Evolutionary conservation across 2,329 filamentous ascomycete genomes (phyloP).

Genomic region (Colletotrichum sidae): DNA sequence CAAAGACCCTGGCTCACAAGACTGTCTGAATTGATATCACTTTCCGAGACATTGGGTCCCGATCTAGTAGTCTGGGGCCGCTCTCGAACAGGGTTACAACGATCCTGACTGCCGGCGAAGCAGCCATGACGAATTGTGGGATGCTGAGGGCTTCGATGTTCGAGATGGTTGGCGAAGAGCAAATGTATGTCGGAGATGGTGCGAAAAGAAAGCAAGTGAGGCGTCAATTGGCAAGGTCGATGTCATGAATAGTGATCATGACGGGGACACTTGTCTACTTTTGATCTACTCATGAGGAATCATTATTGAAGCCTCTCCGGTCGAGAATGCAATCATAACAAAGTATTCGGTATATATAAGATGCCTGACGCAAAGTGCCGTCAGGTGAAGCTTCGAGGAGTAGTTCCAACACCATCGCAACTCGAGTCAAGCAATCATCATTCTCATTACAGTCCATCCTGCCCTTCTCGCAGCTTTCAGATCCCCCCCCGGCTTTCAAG

Average conservation of each 20-base stretch:
- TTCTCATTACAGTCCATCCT: too few species aligned
- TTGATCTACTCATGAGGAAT: not conserved
- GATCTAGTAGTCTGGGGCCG: constrained; percentile 1
- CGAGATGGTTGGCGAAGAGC: constrained; percentile 33
- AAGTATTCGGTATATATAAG: constrained; percentile 23
- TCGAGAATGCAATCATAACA: not conserved
- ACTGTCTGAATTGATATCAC: constrained; percentile 19
- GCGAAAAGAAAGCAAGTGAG: constrained; percentile 35
- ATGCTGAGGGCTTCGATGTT: constrained; percentile 8
- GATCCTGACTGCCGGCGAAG: constrained; percentile 2
- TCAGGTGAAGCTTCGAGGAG: not conserved
- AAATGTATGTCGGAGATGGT: constrained; percentile 14
- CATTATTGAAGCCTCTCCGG: not conserved
- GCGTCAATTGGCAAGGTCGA: constrained; percentile 34
- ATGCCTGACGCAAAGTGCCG: not conserved
- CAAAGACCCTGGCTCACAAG: not conserved
- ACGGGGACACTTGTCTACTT: not conserved
- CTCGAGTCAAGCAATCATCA: not conserved
- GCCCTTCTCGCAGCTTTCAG: too few species aligned
- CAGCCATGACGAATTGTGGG: not conserved
- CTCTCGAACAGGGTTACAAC: constrained; percentile 18
- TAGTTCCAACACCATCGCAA: too few species aligned
- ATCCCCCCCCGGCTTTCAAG: not conserved
- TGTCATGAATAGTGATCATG: constrained; percentile 28
- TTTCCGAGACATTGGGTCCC: constrained; percentile 36